Conservation (phyloP, 176 grass and related monocot species). For the Cenchrus americanus region DNA sequence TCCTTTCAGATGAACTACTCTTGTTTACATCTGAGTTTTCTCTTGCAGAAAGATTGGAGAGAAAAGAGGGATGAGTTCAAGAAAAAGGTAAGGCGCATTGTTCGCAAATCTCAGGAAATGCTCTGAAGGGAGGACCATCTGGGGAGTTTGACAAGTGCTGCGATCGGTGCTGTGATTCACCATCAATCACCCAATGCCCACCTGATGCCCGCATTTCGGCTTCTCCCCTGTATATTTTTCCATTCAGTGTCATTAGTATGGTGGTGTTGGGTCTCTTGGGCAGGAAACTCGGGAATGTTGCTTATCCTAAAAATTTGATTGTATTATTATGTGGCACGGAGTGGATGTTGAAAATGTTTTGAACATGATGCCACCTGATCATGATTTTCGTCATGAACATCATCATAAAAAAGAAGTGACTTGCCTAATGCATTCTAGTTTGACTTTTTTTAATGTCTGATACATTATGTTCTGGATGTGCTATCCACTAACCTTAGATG, state of each 20-base stretch:
- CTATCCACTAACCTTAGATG: background rate
- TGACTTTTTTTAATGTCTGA: background rate
- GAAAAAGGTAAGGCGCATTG: slow-evolving; percentile 81
- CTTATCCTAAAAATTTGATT: slow-evolving; percentile 40
- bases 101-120: slow-evolving; percentile 90
- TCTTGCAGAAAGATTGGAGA: slow-evolving; percentile 95
- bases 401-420: slow-evolving; percentile 23
- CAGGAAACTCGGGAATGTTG: slow-evolving; percentile 37
- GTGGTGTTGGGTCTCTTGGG: slow-evolving; percentile 44
- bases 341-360: slow-evolving; percentile 40
- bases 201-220: slow-evolving; percentile 35
- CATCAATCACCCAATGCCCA: background rate
- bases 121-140: slow-evolving; percentile 54
- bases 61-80: slow-evolving; percentile 92
- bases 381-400: slow-evolving; percentile 31
- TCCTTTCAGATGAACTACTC: background rate
- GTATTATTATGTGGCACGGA: slow-evolving; percentile 53
- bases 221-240: slow-evolving; percentile 59
- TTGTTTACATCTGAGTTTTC: slow-evolving; percentile 14
- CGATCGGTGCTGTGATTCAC: slow-evolving; percentile 10
- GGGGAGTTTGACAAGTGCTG: slow-evolving; percentile 48
- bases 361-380: slow-evolving; percentile 45
- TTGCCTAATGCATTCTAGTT: background rate
- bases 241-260: slow-evolving; percentile 43
- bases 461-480: background rate